phyloP scores from a whole-genome alignment of 805 yeast species.

The Naumovozyma dairenensis region DNA sequence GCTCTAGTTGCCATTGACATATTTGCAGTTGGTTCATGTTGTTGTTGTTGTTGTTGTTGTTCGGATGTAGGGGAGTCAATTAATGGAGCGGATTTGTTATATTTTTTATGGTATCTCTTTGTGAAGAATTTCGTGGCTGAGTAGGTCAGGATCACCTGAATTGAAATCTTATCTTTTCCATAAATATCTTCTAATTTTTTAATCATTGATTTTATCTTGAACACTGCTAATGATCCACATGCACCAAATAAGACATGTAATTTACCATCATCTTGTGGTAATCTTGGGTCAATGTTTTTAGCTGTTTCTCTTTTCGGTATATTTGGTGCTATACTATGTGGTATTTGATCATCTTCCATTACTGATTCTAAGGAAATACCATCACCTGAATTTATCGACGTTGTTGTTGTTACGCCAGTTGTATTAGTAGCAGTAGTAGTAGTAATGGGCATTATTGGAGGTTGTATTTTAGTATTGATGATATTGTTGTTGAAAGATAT shows the following conservation, averaged over 20 bases:
- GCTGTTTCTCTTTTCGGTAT: conserved; percentile 33
- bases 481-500: too few species aligned
- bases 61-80: conserved; percentile 1
- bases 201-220: conserved; percentile 68
- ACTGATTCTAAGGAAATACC: conserved; percentile 6
- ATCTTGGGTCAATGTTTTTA: conserved; percentile 47
- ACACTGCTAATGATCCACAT: conserved; percentile 80
- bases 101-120: conserved; percentile 13
- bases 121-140: conserved; percentile 69
- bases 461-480: too few species aligned
- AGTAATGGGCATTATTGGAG: too few species aligned
- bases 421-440: too few species aligned
- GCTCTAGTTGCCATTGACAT: conserved; percentile 17
- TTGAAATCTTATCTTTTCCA: conserved; percentile 62
- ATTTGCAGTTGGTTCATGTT: conserved; percentile 6
- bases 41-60: conserved; percentile 4
- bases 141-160: conserved; percentile 77
- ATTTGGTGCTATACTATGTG: conserved; percentile 7
- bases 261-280: conserved; percentile 78
- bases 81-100: neutral
- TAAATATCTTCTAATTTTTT: conserved; percentile 74
- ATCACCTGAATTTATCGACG: too few species aligned
- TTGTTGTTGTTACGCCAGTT: neutral
- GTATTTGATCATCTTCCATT: conserved; percentile 4
- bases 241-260: conserved; percentile 79